Evolutionary conservation across 192 early-diverging fungal species (phyloP), one percentile per base, ranked within the genome.

Genomic region (Entomortierella chlamydospora): DNA sequence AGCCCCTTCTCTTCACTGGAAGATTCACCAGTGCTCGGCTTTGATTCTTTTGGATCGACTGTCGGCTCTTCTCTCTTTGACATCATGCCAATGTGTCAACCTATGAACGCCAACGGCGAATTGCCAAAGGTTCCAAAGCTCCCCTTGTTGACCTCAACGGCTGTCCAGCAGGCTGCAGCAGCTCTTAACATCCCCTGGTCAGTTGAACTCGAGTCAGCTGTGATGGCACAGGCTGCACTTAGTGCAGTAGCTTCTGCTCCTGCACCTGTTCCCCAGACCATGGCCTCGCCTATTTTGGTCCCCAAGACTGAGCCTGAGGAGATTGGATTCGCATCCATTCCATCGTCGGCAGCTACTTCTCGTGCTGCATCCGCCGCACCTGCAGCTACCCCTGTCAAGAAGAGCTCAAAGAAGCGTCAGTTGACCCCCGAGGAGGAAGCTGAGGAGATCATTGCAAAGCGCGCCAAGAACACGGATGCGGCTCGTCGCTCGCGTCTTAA

Each of bases 401-500:
- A 67, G 31, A 33, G 57, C 2, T 73, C 72, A 49, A 79, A 79
- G 76, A 79, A 79, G 76, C 68, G 76, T 59, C 31, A 43, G 18
- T 50, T 79, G 47, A 66, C 62, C 28, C 61, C 63, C 17, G 76
- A 79, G 63, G 68, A 79, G 12, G 61, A 70, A 15, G 57, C 61
- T 18, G 81, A 84, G 49, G 88, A 90, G 37, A 62, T 83, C 23
- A 83, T 84, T 25, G 54, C 86, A 17, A 91, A 91, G 64, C 84
- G 90, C 41, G 84, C 84, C 47, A 88, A 88, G 88, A 95, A 99
- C 85, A 99, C 97, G 7, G 96, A 97, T 74, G 95, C 96, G n/a
- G 97, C 97, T n/a, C 94, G 97, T 66, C 91, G 97, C 57, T 96
- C 94, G 34, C 92, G 97, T 64, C 83, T 93, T 59, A 90, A 93